These are phyloP conservation scores for Thelonectria olida DNA, from an alignment of 2,329 filamentous ascomycete species.

Conservation along the genomic window DNA sequence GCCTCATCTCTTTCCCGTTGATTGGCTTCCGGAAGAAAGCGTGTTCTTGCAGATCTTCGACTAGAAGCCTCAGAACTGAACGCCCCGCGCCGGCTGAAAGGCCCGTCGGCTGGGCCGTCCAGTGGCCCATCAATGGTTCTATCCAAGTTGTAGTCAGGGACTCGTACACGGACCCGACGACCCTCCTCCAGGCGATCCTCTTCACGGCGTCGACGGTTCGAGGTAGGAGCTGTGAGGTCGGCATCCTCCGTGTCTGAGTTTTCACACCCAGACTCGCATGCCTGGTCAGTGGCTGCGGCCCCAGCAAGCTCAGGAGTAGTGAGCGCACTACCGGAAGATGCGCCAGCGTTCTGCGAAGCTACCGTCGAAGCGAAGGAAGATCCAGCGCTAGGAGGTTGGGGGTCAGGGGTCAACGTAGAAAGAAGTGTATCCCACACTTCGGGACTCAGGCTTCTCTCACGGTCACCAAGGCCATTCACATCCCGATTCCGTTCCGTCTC, in stretches of 20 bases:
- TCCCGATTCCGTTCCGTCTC: constrained; percentile 20
- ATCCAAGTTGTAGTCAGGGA: constrained; percentile 30
- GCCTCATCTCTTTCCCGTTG: background rate
- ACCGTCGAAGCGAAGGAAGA: constrained; percentile 81
- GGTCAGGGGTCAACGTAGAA: constrained; percentile 82
- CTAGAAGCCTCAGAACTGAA: constrained; percentile 16
- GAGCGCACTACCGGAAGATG: constrained; percentile 54
- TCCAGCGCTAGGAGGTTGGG: constrained; percentile 79
- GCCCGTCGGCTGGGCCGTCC: constrained; percentile 4
- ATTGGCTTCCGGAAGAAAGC: constrained; percentile 13
- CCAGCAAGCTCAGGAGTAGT: constrained; percentile 47
- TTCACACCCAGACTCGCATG: constrained; percentile 63
- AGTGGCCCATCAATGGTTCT: constrained; percentile 16
- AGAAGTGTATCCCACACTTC: constrained; percentile 84
- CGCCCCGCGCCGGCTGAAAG: constrained; percentile 14
- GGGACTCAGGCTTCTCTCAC: constrained; percentile 82
- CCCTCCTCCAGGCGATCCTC: constrained; percentile 26
- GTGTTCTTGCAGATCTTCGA: constrained; percentile 20
- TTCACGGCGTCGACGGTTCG: constrained; percentile 26
- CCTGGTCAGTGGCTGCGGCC: constrained; percentile 48
- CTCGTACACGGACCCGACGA: constrained; percentile 28
- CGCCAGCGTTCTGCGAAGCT: constrained; percentile 52
- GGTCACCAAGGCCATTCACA: constrained; percentile 83
- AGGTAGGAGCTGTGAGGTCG: constrained; percentile 48
- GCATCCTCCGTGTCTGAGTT: constrained; percentile 65